These are phyloP conservation scores for Pseudofabraea citricarpa DNA, from an alignment of 2,329 filamentous ascomycete species.

Conservation along the genomic window DNA sequence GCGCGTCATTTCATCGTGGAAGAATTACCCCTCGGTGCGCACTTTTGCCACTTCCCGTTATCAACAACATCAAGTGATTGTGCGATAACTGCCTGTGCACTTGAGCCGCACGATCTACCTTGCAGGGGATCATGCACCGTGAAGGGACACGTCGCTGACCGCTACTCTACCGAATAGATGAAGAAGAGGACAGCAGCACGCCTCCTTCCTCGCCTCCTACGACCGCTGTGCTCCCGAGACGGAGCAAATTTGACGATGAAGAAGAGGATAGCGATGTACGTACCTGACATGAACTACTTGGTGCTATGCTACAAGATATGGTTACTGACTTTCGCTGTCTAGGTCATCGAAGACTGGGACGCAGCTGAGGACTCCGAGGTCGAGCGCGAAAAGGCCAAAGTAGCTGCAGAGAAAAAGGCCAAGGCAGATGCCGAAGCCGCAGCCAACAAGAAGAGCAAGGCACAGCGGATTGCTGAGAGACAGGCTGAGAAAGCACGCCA, in stretches of 20 bases:
- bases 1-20: background rate
- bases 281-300: conserved; percentile 9
- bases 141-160: conserved; percentile 21
- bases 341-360: conserved; percentile 97
- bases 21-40: conserved; percentile 3
- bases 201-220: conserved; percentile 30
- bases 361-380: conserved; percentile 94
- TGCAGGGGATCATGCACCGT: conserved; percentile 18
- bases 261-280: conserved; percentile 77
- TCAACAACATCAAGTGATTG: conserved; percentile 2
- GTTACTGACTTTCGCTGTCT: too few relatives aligned
- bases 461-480: conserved; percentile 79
- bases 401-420: conserved; percentile 78
- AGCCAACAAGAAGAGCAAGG: conserved; percentile 85
- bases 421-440: conserved; percentile 86
- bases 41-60: background rate
- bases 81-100: conserved; percentile 6
- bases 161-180: conserved; percentile 26
- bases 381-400: conserved; percentile 91
- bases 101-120: conserved; percentile 14
- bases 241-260: conserved; percentile 83
- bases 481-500: conserved; percentile 52
- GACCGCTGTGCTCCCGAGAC: conserved; percentile 16
- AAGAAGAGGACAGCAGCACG: conserved; percentile 45
- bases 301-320: background rate